Percentiles rank a stretch among this genome's conserved stretches.
Conservation (phyloP, 805 yeast species). For the Crinitomyces ghanaensis region DNA sequence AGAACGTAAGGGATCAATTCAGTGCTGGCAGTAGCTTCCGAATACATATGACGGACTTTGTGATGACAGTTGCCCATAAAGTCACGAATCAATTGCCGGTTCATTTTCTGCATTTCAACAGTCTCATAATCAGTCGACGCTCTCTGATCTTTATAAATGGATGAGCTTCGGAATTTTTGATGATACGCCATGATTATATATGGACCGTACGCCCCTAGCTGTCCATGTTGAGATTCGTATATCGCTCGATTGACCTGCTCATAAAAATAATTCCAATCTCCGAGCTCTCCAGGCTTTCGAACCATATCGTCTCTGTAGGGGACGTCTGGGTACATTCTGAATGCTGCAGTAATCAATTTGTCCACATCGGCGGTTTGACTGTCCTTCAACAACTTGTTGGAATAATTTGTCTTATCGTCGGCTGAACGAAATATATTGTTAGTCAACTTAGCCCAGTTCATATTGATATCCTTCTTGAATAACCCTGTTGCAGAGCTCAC, state of each 20-base stretch:
- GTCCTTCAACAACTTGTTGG: slow-evolving; percentile 35
- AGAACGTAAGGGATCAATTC: slow-evolving; percentile 26
- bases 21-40: slow-evolving; percentile 7
- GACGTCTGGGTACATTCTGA: slow-evolving; percentile 48
- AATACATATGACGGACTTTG: slow-evolving; percentile 9
- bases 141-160: slow-evolving; percentile 24
- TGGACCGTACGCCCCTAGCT: slow-evolving; percentile 42
- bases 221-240: slow-evolving; percentile 34
- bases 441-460: slow-evolving; percentile 58
- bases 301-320: slow-evolving; percentile 56
- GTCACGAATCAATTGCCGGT: slow-evolving; percentile 23
- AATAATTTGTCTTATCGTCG: slow-evolving; percentile 36
- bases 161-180: slow-evolving; percentile 51
- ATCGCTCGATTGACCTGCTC: slow-evolving; percentile 40
- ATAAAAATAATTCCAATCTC: slow-evolving; percentile 69
- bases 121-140: slow-evolving; percentile 13
- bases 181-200: slow-evolving; percentile 51
- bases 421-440: slow-evolving; percentile 48
- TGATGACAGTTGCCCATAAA: slow-evolving; percentile 15
- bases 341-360: slow-evolving; percentile 56
- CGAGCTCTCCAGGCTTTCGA: slow-evolving; percentile 43
- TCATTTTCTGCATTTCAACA: slow-evolving; percentile 21
- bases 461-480: slow-evolving; percentile 42
- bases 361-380: slow-evolving; percentile 45
- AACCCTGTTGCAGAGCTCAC: slow-evolving; percentile 12